phyloP scores from a whole-genome alignment of 768 basidiomycete genomes.

The Leccinum disarticulatum region DNA sequence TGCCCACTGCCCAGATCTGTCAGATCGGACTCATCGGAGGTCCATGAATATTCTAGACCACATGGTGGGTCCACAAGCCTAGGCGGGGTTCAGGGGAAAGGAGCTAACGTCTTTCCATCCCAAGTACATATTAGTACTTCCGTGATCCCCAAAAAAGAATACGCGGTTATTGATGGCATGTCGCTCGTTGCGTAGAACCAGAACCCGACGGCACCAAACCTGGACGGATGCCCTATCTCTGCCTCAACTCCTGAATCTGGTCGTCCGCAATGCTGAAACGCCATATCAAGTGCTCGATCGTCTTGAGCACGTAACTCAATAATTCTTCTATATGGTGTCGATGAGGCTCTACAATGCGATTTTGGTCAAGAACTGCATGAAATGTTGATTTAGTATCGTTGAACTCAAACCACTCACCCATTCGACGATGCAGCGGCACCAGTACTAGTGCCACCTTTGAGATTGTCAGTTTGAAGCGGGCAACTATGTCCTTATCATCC shows the following conservation, averaged over 20 bases:
- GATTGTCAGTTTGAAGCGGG: not conserved
- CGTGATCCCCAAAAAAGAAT: not conserved
- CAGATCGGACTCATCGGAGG: too few species aligned
- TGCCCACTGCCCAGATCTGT: not conserved
- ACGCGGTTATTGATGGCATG: not conserved
- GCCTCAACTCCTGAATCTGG: not conserved
- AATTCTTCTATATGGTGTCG: not conserved
- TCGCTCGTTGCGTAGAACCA: not conserved
- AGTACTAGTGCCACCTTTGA: not conserved
- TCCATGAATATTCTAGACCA: not conserved
- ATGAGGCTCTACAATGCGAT: conserved; percentile 4
- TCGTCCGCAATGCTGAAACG: not conserved
- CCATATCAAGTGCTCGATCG: not conserved
- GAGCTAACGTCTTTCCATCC: too few species aligned
- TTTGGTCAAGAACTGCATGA: conserved; percentile 1
- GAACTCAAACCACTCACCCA: not conserved
- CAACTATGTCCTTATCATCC: not conserved
- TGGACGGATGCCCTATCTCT: not conserved
- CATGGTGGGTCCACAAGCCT: too few species aligned
- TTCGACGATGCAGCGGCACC: not conserved
- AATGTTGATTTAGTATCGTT: not conserved
- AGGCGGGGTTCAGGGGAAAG: not conserved
- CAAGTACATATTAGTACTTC: not conserved
- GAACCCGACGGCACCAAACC: not conserved
- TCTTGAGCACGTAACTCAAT: not conserved